Evolutionary conservation across 176 grass and related monocot species (phyloP).

Genomic region (Themeda triandra): DNA sequence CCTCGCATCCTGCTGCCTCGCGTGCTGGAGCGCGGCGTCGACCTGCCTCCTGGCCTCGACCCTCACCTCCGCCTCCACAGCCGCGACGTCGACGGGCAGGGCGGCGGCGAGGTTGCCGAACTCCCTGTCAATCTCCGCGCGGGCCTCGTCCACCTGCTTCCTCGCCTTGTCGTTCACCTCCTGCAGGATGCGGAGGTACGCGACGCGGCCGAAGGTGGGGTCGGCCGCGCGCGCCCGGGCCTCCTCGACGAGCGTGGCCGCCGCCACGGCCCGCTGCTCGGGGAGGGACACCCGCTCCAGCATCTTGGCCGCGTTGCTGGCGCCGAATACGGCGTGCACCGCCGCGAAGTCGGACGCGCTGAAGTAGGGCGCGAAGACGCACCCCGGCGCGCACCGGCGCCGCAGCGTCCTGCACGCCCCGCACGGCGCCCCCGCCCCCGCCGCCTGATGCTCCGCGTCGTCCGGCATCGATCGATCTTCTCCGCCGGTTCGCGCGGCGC

Average conservation of each 20-base stretch:
- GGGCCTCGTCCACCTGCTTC: not conserved
- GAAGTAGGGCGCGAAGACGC: constrained; percentile 91
- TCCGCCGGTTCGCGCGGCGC: not conserved
- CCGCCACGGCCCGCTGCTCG: not conserved
- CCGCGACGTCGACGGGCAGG: not conserved
- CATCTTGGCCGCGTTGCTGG: not conserved
- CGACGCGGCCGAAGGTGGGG: not conserved
- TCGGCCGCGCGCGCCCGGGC: not conserved
- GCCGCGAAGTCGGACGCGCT: constrained; percentile 34
- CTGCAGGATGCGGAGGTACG: not conserved
- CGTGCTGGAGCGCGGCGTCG: not conserved
- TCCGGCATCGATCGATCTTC: not conserved
- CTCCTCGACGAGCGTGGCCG: not conserved
- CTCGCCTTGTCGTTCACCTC: not conserved
- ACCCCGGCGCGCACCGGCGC: constrained; percentile 28
- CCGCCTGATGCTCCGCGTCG: not conserved
- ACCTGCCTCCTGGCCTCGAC: not conserved
- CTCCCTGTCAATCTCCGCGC: not conserved
- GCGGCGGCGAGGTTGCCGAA: not conserved
- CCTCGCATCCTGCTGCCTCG: not conserved
- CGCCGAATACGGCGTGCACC: not conserved
- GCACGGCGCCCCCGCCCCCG: not conserved
- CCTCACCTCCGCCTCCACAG: not conserved
- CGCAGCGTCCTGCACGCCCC: not conserved
- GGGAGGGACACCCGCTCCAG: not conserved